Evolutionary conservation across 2,329 filamentous ascomycete species (phyloP).

Genomic region (Thelonectria blattea): DNA sequence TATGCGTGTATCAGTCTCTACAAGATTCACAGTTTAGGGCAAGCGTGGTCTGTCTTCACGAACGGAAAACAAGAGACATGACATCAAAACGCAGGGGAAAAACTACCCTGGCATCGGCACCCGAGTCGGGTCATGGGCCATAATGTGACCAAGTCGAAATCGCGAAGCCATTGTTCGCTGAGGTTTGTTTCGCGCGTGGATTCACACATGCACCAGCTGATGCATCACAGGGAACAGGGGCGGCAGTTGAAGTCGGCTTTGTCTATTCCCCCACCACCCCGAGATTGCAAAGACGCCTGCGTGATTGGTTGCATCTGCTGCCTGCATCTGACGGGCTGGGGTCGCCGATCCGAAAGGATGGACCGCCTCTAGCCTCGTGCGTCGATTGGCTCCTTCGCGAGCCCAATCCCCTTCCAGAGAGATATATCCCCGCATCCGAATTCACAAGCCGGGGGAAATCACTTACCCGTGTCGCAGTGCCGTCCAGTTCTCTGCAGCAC

Average conservation of each 20-base stretch:
- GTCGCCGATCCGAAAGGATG: constrained; percentile 5
- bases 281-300: constrained; percentile 6
- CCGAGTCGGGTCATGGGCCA: too few species aligned
- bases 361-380: background rate
- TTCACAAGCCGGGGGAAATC: constrained; percentile 19
- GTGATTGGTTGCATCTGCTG: constrained; percentile 9
- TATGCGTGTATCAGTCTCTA: background rate
- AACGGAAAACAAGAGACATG: too few species aligned
- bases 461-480: constrained; percentile 16
- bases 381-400: background rate
- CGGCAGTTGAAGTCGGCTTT: constrained; percentile 26
- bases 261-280: constrained; percentile 1
- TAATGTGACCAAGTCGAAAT: too few species aligned
- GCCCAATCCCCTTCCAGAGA: background rate
- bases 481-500: background rate
- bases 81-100: too few species aligned
- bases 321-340: constrained; percentile 2
- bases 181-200: background rate
- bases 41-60: too few species aligned
- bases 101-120: too few species aligned
- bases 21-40: too few species aligned
- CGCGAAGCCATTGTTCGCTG: too few species aligned
- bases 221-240: background rate
- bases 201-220: background rate
- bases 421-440: background rate